Evolutionary conservation across 2,329 filamentous ascomycete genomes (phyloP).

Genomic region (Apiospora rasikravindrae): DNA sequence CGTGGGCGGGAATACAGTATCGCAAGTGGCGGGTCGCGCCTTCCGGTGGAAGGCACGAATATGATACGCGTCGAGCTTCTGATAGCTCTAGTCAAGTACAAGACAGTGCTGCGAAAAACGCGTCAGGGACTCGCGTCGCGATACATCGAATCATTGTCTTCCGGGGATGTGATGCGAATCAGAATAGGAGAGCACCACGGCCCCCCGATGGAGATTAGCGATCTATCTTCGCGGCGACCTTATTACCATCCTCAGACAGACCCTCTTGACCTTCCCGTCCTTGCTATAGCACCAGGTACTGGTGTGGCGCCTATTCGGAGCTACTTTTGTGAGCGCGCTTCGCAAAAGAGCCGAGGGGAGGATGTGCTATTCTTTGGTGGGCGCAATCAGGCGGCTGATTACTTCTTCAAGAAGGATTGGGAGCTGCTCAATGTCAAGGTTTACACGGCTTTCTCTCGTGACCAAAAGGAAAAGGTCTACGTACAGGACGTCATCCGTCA

Average conservation of each 20-base stretch:
- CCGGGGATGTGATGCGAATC: constrained; percentile 64
- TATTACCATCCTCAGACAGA: not conserved
- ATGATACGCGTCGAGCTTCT: constrained; percentile 70
- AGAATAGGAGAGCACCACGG: constrained; percentile 54
- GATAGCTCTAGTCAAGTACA: constrained; percentile 89
- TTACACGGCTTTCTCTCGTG: constrained; percentile 72
- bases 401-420: constrained; percentile 84
- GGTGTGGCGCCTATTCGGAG: constrained; percentile 85
- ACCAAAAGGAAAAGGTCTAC: constrained; percentile 63
- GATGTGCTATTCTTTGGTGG: constrained; percentile 81
- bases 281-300: constrained; percentile 85
- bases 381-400: constrained; percentile 76
- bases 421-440: constrained; percentile 54
- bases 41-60: constrained; percentile 31
- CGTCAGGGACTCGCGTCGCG: constrained; percentile 89
- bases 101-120: constrained; percentile 82
- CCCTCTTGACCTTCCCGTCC: constrained; percentile 56
- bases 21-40: constrained; percentile 68
- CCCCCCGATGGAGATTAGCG: constrained; percentile 29
- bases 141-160: constrained; percentile 72
- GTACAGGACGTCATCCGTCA: constrained; percentile 60
- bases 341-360: constrained; percentile 28
- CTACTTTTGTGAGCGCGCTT: constrained; percentile 75
- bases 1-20: constrained; percentile 95
- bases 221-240: not conserved